Evolutionary conservation across 1,139 yeast species (phyloP).

Genomic region (Geotrichum europaeum): DNA sequence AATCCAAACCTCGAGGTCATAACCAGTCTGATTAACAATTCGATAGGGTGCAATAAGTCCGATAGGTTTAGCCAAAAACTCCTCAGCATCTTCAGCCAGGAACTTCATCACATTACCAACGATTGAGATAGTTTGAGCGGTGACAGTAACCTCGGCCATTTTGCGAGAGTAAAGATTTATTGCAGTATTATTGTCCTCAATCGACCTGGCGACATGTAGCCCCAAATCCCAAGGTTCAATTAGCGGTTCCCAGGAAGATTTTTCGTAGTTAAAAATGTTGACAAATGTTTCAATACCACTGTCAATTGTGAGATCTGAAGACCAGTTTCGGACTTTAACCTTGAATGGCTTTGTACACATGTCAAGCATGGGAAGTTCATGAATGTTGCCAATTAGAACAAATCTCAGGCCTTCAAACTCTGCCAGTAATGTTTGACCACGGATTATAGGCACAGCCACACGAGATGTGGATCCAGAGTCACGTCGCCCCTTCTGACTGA

Average conservation of each 20-base stretch:
- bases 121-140: constrained; percentile 56
- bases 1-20: constrained; percentile 70
- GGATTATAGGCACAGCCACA: constrained; percentile 30
- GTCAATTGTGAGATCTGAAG: constrained; percentile 64
- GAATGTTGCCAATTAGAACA: constrained; percentile 87
- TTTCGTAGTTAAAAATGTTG: constrained; percentile 82
- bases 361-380: constrained; percentile 88
- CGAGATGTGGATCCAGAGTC: neutral
- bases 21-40: constrained; percentile 80
- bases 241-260: constrained; percentile 95
- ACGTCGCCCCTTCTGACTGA: neutral
- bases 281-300: constrained; percentile 62
- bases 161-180: constrained; percentile 69
- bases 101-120: constrained; percentile 49
- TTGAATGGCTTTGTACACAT: constrained; percentile 71
- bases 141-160: constrained; percentile 71
- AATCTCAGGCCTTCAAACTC: constrained; percentile 77
- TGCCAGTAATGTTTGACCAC: constrained; percentile 67
- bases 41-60: constrained; percentile 65
- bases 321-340: constrained; percentile 76
- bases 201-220: constrained; percentile 54
- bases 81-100: constrained; percentile 59
- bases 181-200: constrained; percentile 40
- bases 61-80: constrained; percentile 51
- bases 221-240: constrained; percentile 85